Percentiles rank a stretch among this genome's conserved stretches.
Conservation (phyloP, 768 basidiomycete genomes). For the Chalciporus sphaerocephalus region DNA sequence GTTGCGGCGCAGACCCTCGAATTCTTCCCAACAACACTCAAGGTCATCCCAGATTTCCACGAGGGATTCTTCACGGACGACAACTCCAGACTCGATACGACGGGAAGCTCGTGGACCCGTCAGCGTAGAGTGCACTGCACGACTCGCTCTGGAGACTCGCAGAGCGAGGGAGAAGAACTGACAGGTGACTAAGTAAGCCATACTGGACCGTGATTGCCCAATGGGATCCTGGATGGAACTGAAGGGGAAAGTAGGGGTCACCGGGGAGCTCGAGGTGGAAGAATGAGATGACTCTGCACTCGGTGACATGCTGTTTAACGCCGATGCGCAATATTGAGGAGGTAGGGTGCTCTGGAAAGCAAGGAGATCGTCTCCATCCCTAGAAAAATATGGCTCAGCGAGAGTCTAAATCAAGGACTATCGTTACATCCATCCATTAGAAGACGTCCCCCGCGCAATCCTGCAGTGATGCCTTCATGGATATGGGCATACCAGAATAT, state of each 20-base stretch:
- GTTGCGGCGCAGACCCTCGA: slow-evolving; percentile 57
- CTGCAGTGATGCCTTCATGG: slow-evolving; percentile 79
- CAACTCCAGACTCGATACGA: slow-evolving; percentile 45
- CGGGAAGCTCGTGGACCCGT: slow-evolving; percentile 76
- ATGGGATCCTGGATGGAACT: slow-evolving; percentile 18
- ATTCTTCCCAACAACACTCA: slow-evolving; percentile 79
- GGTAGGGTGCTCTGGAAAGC: slow-evolving; percentile 66
- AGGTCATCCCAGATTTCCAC: slow-evolving; percentile 82
- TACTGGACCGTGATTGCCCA: slow-evolving; percentile 32
- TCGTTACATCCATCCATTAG: slow-evolving; percentile 54
- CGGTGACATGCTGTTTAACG: slow-evolving; percentile 28
- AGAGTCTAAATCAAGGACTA: not conserved
- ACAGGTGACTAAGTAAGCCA: slow-evolving; percentile 50
- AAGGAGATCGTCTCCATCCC: slow-evolving; percentile 71
- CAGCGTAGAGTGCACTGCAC: slow-evolving; percentile 70
- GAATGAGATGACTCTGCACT: slow-evolving; percentile 34
- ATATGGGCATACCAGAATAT: slow-evolving; percentile 89
- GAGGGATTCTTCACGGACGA: slow-evolving; percentile 59
- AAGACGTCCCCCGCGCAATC: slow-evolving; percentile 79
- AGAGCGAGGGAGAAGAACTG: slow-evolving; percentile 68
- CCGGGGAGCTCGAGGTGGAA: slow-evolving; percentile 23
- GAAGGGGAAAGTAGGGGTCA: slow-evolving; percentile 23
- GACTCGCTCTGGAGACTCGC: slow-evolving; percentile 69
- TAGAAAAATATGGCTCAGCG: slow-evolving; percentile 28
- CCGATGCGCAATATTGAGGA: slow-evolving; percentile 31